A percentile compares a stretch with the other conserved stretches of the same genome.
phyloP scores from a whole-genome alignment of 768 basidiomycete genomes.

The Candolleomyces aberdarensis region DNA sequence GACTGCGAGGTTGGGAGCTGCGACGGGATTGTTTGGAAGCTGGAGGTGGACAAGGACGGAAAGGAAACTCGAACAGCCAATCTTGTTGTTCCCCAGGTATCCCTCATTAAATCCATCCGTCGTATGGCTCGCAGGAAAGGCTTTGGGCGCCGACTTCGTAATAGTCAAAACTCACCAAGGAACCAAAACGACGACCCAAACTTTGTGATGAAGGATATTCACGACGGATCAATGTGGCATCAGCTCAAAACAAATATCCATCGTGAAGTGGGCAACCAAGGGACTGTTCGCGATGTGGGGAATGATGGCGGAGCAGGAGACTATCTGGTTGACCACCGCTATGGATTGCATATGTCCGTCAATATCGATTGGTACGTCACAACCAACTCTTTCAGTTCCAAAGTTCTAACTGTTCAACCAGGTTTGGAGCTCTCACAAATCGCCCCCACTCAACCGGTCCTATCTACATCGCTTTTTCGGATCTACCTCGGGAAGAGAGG shows the following conservation, averaged over 20 bases:
- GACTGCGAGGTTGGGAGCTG: constrained; percentile 1
- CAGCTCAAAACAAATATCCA: constrained; percentile 13
- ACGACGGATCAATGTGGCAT: constrained; percentile 18
- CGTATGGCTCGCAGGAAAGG: constrained; percentile 15
- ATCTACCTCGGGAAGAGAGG: too few relatives aligned
- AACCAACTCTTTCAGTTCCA: too few relatives aligned
- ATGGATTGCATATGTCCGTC: too few relatives aligned
- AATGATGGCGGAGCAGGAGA: too few relatives aligned
- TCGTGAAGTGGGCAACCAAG: neutral
- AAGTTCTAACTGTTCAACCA: too few relatives aligned
- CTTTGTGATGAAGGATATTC: constrained; percentile 22
- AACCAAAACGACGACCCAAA: constrained; percentile 17
- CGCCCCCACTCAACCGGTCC: too few relatives aligned
- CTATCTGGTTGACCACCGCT: too few relatives aligned
- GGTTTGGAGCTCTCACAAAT: too few relatives aligned
- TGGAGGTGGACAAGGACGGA: constrained; percentile 7
- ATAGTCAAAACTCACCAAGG: constrained; percentile 6
- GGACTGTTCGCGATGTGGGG: neutral
- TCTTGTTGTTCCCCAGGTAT: constrained; percentile 16
- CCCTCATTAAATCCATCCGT: constrained; percentile 18
- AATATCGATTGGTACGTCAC: too few relatives aligned
- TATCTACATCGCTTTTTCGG: too few relatives aligned
- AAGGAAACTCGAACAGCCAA: constrained; percentile 3
- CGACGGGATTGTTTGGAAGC: constrained; percentile 11
- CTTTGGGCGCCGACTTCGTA: constrained; percentile 8